Evolutionary conservation across 2,329 filamentous ascomycete genomes (phyloP), one percentile per base, ranked within the genome.

Genomic region (Colletotrichum costaricense): DNA sequence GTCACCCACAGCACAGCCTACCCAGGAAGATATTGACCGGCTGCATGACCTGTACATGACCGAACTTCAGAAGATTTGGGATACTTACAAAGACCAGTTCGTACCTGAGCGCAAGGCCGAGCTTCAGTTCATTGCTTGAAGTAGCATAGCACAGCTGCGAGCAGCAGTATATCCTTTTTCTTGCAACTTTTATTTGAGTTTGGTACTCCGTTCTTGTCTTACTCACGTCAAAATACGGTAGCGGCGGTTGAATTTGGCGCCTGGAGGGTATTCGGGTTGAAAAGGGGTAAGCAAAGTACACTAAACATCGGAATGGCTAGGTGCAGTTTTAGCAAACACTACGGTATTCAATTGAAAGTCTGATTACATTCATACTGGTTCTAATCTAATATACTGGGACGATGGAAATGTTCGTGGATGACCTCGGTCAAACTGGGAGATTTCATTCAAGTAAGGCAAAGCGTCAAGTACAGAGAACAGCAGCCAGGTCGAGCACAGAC

Each of bases 41-140:
- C 86, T 98, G 73, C 97, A 98, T 82, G 87, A 86, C 26, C 84
- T 91, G 76, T 99, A 99, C 82, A 89, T 97, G 1, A 84, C 88
- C 33, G 96, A 96, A 84, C 81, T 97, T 72, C 84, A 91, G 84
- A 88, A 90, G 74, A 84, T 96, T 24, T 97, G 93, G 92, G 89
- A 94, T 64, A 86, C 89, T 46, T 94, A 94, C 87, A 95, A 95
- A 85, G 93, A 95, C 76, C 88, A 90, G 26, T 96, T 95, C 84
- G 89, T 92, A 0, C 85, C 84, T 58, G 85, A 90, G 30, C 85
- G 93, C 52, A 87, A 85, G 72, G 89, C 88, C 68, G 93, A 95
- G 80, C 79, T 95, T 82, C 86, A 92, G 79, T 91, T 95, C 78
- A 82, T 93, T 46, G 88, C 90, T 77, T 93, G 64, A 76, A 59